phyloP scores from a whole-genome alignment of 176 grass and related monocot species.

The Puccinellia tenuiflora region DNA sequence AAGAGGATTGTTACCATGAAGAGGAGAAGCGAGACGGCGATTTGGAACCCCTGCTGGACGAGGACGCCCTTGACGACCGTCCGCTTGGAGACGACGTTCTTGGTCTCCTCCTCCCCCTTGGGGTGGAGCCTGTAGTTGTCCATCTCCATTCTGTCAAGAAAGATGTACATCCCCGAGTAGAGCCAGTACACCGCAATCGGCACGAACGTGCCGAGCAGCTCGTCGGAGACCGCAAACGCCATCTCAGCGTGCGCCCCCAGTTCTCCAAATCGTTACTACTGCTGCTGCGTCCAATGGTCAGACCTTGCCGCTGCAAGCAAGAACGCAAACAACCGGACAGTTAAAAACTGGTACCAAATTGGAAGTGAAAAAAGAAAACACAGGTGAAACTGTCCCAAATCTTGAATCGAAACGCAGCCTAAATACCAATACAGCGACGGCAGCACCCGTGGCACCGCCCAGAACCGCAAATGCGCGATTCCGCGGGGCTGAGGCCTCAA shows the following conservation, averaged over 20 bases:
- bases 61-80: slow-evolving; percentile 79
- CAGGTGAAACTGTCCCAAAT: background rate
- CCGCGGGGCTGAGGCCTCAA: background rate
- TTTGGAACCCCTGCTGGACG: slow-evolving; percentile 80
- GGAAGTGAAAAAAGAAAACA: background rate
- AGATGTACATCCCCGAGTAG: slow-evolving; percentile 71
- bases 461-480: slow-evolving; percentile 18
- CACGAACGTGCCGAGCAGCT: slow-evolving; percentile 81
- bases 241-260: slow-evolving; percentile 8
- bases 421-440: background rate
- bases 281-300: background rate
- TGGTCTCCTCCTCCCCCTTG: slow-evolving; percentile 63
- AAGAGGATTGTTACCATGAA: slow-evolving; percentile 49
- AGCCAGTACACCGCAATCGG: slow-evolving; percentile 87
- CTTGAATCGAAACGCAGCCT: background rate
- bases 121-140: slow-evolving; percentile 85
- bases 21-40: slow-evolving; percentile 65
- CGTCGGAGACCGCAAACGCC: slow-evolving; percentile 66
- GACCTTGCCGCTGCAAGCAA: slow-evolving; percentile 5
- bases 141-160: slow-evolving; percentile 53
- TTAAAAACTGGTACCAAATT: background rate
- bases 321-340: background rate
- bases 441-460: background rate
- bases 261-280: background rate
- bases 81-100: slow-evolving; percentile 65